Base-by-base conservation (phyloP, 805 yeast genomes). In the Ogataea degrootiae region DNA sequence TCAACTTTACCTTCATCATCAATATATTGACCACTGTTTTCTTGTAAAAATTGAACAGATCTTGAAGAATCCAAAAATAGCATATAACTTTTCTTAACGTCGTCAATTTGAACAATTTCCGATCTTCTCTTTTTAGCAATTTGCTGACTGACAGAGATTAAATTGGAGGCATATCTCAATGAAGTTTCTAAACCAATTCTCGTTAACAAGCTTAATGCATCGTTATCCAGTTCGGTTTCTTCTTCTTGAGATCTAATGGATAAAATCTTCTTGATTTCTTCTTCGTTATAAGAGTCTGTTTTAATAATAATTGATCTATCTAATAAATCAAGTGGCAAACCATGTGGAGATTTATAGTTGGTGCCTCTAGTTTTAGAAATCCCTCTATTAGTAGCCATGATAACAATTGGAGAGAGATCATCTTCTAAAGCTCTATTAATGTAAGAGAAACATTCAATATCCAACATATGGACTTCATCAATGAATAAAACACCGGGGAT, bases 381-480 rank as follows among this genome's bases (percentile, higher is more conserved):
- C 49, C 99, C 99, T 66, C 97, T 80, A 70, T 94, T 94, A 6
- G 98, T 89, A 34, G 99, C 99, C 65, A 94, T 77, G 2, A 94
- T 90, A 34, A 94, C 99, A 47, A 94, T 80, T 40, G 99, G 99
- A 2, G 97, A 92, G 63, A 94, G 87, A 26, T 85, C 72, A 43
- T 91, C 83, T 69, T 94, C 99, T 54, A 94, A 75, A 9, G 98
- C 98, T 55, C 96, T 79, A 72, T 94, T 94, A 58, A 94, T 79
- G 68, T 87, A 94, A 16, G 98, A 87, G 65, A 94, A 94, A 61
- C 96, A 84, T 69, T 94, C 99, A 60, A 94, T 85, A 68, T 94
- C 99, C 54, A 94, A 80, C 98, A 94, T 94, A 70, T 94, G 96
- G 43, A 91, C 97, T 72, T 94, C 99, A 69, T 94, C 99, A 58